A percentile compares a stretch with the other conserved stretches of the same genome.
phyloP scores from a whole-genome alignment of 352 stramenopile species.

The Phytophthora tubulina region DNA sequence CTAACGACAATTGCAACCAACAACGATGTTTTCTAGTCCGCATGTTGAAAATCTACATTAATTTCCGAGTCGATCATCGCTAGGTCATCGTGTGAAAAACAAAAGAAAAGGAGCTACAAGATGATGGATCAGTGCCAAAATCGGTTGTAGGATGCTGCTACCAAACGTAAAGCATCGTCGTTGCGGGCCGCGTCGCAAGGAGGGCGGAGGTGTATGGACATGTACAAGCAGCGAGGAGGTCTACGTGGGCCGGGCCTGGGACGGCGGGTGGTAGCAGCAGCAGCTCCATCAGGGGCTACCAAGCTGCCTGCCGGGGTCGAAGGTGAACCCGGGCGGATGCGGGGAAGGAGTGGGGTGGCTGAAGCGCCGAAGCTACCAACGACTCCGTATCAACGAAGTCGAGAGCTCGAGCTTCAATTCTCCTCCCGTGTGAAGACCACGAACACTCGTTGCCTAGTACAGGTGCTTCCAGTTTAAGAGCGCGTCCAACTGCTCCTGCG shows the following conservation, averaged over 20 bases:
- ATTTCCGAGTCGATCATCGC: slow-evolving; percentile 30
- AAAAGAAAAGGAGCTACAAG: slow-evolving; percentile 41
- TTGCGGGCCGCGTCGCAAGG: slow-evolving; percentile 40
- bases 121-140: slow-evolving; percentile 49
- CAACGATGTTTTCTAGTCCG: slow-evolving; percentile 9
- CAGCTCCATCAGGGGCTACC: slow-evolving; percentile 18
- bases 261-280: slow-evolving; percentile 15
- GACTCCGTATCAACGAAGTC: slow-evolving; percentile 7
- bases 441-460: slow-evolving; percentile 35
- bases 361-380: neutral
- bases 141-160: slow-evolving; percentile 58
- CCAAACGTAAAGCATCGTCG: slow-evolving; percentile 58
- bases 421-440: slow-evolving; percentile 21
- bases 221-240: slow-evolving; percentile 37
- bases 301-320: slow-evolving; percentile 26
- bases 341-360: slow-evolving; percentile 11
- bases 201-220: slow-evolving; percentile 28
- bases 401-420: neutral
- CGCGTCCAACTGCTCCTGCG: slow-evolving; percentile 65
- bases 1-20: neutral
- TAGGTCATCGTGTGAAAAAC: slow-evolving; percentile 19
- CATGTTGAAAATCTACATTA: slow-evolving; percentile 39
- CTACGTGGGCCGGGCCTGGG: slow-evolving; percentile 25
- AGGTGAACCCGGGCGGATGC: slow-evolving; percentile 20
- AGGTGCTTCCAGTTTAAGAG: slow-evolving; percentile 91